phyloP scores from a whole-genome alignment of 192 early-diverging fungal genomes.

The Spizellomyces sp. region DNA sequence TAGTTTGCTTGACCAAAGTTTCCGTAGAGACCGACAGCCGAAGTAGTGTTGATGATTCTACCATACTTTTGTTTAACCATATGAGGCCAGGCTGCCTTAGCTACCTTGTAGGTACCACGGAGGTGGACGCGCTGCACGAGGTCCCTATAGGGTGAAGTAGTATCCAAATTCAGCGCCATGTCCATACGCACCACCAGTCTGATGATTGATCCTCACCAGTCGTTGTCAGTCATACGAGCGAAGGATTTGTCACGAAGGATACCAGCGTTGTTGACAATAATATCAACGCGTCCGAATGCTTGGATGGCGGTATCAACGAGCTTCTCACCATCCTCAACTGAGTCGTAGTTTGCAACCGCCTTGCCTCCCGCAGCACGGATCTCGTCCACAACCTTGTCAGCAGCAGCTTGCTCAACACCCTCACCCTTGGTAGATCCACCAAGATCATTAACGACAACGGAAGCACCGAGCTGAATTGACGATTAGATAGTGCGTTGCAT shows the following conservation, averaged over 20 bases:
- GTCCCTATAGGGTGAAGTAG: conserved; percentile 49
- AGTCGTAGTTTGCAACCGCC: conserved; percentile 87
- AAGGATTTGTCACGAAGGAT: conserved; percentile 97
- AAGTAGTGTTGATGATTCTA: conserved; percentile 92
- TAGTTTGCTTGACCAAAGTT: conserved; percentile 94
- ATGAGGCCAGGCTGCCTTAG: conserved; percentile 95
- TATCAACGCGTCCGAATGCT: conserved; percentile 65
- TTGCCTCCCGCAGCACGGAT: conserved; percentile 79
- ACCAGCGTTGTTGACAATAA: conserved; percentile 97
- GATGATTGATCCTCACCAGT: conserved; percentile 61
- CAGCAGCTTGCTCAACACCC: conserved; percentile 44
- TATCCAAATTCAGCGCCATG: not conserved
- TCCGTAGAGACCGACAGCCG: conserved; percentile 93
- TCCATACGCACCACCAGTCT: too few species aligned
- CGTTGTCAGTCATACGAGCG: conserved; percentile 81
- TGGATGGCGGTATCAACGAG: conserved; percentile 89
- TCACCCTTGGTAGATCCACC: conserved; percentile 57
- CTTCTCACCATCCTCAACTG: conserved; percentile 96
- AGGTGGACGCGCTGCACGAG: conserved; percentile 88
- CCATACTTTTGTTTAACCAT: conserved; percentile 94
- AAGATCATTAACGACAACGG: conserved; percentile 93
- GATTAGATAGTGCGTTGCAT: not conserved
- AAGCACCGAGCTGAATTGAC: conserved; percentile 65
- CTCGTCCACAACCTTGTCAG: conserved; percentile 82
- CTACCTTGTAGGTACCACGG: conserved; percentile 91